Conservation (phyloP, 2,329 filamentous ascomycete genomes). For the Lachnellula cervina region DNA sequence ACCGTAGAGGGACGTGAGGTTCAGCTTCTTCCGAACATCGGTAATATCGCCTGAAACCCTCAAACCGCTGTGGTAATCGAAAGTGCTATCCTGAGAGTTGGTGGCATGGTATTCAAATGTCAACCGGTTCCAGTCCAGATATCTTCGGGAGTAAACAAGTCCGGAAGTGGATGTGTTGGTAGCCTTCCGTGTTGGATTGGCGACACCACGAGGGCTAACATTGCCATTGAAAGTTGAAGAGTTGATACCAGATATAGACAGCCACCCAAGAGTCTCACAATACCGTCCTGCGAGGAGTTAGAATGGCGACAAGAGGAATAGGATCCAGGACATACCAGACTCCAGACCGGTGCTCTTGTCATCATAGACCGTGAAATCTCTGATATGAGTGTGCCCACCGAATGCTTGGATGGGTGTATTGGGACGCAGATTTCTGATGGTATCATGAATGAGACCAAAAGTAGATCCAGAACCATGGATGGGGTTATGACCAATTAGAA, state of each 20-base stretch:
- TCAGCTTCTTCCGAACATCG: constrained; percentile 60
- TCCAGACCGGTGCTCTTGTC: constrained; percentile 71
- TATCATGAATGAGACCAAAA: constrained; percentile 68
- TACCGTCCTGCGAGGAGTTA: constrained; percentile 49
- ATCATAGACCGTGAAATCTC: constrained; percentile 77
- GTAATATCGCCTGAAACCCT: constrained; percentile 67
- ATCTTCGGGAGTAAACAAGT: constrained; percentile 62
- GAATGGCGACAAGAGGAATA: background rate
- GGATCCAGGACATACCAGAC: constrained; percentile 49
- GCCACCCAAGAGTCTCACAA: constrained; percentile 89
- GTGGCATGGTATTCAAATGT: constrained; percentile 73
- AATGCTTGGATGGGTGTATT: constrained; percentile 83
- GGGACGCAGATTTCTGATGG: constrained; percentile 69
- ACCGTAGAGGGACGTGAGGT: constrained; percentile 68
- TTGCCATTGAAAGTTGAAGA: constrained; percentile 23
- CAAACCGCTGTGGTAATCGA: constrained; percentile 67
- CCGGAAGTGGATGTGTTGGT: constrained; percentile 23
- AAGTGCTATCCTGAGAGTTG: constrained; percentile 62
- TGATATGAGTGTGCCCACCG: constrained; percentile 80
- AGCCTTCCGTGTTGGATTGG: constrained; percentile 30
- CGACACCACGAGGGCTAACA: constrained; percentile 19
- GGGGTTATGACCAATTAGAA: constrained; percentile 80
- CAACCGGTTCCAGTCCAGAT: constrained; percentile 87
- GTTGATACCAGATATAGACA: constrained; percentile 66
- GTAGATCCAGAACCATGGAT: constrained; percentile 64